Evolutionary conservation across 345 rosid genomes (phyloP).

Genomic region (Lepidium sativum): DNA sequence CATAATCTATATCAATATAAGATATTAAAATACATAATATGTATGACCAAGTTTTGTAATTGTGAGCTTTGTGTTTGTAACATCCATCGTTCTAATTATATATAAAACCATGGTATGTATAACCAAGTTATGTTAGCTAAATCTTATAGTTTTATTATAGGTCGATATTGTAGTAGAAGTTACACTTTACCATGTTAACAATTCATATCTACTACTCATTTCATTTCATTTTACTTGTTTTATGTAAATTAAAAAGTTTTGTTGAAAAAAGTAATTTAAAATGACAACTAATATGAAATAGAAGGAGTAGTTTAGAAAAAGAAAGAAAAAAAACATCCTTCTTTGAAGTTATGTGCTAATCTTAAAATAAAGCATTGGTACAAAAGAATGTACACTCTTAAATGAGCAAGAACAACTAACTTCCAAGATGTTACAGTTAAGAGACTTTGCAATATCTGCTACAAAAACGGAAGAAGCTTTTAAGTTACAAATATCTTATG

Average conservation of each 20-base stretch:
- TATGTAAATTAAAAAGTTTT: no score
- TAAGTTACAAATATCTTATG: not conserved
- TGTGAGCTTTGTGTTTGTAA: constrained; percentile 21
- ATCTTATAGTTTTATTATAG: not conserved
- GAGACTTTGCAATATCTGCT: not conserved
- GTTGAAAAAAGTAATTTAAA: no score
- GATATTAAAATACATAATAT: not conserved
- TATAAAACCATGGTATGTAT: not conserved
- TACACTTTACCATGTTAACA: no score
- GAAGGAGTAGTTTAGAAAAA: no score
- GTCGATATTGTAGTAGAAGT: no score
- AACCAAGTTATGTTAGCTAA: not conserved
- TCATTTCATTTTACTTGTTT: no score
- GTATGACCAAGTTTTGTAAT: not conserved
- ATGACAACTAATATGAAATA: no score
- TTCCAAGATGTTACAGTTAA: not conserved
- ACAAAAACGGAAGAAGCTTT: not conserved
- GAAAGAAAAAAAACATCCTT: no score
- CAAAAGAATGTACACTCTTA: not conserved
- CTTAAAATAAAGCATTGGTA: not conserved
- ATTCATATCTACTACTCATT: no score
- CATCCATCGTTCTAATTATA: not conserved
- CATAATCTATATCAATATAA: not conserved
- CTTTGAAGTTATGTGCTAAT: no score
- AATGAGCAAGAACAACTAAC: not conserved